Percentiles rank a stretch among this genome's conserved stretches.
phyloP scores from a whole-genome alignment of 78 protist genomes.

The Anaeramoeba flamelloides region DNA sequence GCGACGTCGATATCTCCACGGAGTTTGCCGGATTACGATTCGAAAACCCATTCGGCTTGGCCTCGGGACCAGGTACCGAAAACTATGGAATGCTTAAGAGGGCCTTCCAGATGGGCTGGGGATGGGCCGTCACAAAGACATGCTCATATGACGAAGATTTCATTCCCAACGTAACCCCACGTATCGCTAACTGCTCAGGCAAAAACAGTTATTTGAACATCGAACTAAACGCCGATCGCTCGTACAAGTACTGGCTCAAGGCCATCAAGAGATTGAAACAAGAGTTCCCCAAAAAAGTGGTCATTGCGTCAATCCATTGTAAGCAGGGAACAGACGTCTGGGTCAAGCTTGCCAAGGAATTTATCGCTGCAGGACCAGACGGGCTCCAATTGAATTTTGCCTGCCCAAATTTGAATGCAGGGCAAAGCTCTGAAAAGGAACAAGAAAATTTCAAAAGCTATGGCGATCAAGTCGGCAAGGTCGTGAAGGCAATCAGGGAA shows the following conservation, averaged over 20 bases:
- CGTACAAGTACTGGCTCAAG: constrained; percentile 67
- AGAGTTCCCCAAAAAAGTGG: constrained; percentile 15
- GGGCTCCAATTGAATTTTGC: constrained; percentile 15
- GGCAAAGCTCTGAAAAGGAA: too few relatives aligned
- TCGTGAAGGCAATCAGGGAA: background rate
- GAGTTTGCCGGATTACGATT: constrained; percentile 62
- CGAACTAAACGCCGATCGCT: constrained; percentile 77
- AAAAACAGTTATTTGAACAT: constrained; percentile 80
- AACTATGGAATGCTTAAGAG: constrained; percentile 63
- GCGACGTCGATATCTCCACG: constrained; percentile 55
- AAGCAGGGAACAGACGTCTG: constrained; percentile 14
- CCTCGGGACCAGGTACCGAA: constrained; percentile 80
- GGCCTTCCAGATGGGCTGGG: constrained; percentile 89
- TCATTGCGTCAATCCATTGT: constrained; percentile 21
- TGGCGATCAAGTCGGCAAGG: constrained; percentile 6
- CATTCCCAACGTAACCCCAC: constrained; percentile 65
- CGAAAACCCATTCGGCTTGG: constrained; percentile 87
- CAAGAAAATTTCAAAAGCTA: background rate
- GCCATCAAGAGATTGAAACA: constrained; percentile 5
- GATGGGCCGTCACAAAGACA: constrained; percentile 91
- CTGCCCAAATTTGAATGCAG: constrained; percentile 18
- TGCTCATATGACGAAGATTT: constrained; percentile 68
- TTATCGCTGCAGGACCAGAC: constrained; percentile 17
- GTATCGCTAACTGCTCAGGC: constrained; percentile 75
- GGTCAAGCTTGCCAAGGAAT: constrained; percentile 6